phyloP scores from a whole-genome alignment of 768 basidiomycete genomes.

The Boletales sp. region DNA sequence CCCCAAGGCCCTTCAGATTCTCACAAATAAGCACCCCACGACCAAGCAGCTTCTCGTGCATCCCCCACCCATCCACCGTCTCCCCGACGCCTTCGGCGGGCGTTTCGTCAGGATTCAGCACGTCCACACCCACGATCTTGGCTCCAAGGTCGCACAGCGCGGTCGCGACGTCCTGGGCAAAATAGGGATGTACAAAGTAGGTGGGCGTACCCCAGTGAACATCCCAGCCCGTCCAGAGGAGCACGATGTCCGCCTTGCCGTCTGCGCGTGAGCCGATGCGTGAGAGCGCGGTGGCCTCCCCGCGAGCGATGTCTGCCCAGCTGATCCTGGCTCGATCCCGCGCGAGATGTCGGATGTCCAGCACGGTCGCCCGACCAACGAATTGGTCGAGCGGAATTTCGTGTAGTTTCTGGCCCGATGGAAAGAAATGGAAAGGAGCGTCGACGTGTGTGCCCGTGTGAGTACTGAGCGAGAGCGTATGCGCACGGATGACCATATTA shows the following conservation, averaged over 20 bases:
- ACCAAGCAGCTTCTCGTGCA: conserved; percentile 61
- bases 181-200: conserved; percentile 66
- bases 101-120: conserved; percentile 66
- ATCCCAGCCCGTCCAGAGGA: conserved; percentile 72
- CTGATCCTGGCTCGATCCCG: conserved; percentile 44
- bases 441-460: conserved; percentile 82
- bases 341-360: conserved; percentile 49
- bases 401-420: conserved; percentile 53
- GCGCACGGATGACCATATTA: conserved; percentile 21
- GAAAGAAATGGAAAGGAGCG: conserved; percentile 70
- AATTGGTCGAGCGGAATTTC: conserved; percentile 53
- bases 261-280: conserved; percentile 23
- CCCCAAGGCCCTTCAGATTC: conserved; percentile 57
- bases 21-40: conserved; percentile 64
- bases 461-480: conserved; percentile 51
- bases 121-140: conserved; percentile 58
- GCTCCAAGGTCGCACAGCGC: conserved; percentile 50
- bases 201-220: conserved; percentile 43
- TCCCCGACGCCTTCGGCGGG: conserved; percentile 10
- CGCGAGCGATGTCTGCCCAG: conserved; percentile 40
- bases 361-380: conserved; percentile 50
- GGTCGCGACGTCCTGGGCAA: conserved; percentile 50
- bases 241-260: conserved; percentile 37
- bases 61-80: conserved; percentile 36
- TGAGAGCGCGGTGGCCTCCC: not conserved